Percentiles rank a stretch among this genome's conserved stretches.
phyloP scores from a whole-genome alignment of 176 grass and related monocot genomes.

The Ensete ventricosum region DNA sequence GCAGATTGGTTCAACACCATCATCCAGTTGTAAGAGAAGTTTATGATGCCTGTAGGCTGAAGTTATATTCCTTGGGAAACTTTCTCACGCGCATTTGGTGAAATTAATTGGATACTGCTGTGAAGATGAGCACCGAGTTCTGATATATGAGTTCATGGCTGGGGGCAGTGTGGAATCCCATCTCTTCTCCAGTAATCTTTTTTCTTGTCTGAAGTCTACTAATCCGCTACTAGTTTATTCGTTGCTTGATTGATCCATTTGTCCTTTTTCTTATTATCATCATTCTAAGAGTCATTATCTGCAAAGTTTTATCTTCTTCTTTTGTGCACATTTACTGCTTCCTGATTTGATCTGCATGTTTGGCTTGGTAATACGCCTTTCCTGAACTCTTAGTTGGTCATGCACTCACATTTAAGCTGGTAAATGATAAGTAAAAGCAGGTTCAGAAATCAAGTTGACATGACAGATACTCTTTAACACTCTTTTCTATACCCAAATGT shows the following conservation, averaged over 20 bases:
- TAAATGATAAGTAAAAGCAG: too few species aligned
- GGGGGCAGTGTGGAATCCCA: conserved; percentile 6
- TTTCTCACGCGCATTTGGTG: conserved; percentile 18
- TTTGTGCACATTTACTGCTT: too few species aligned
- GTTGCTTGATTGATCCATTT: neutral
- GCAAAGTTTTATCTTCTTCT: too few species aligned
- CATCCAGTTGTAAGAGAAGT: neutral
- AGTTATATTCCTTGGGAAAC: conserved; percentile 17
- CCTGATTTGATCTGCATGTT: too few species aligned
- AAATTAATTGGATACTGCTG: conserved; percentile 21
- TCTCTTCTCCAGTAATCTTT: conserved; percentile 9
- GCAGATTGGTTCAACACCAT: neutral
- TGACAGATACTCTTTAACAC: too few species aligned
- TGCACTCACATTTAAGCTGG: too few species aligned
- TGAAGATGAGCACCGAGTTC: conserved; percentile 16
- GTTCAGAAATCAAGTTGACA: too few species aligned
- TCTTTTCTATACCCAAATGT: too few species aligned
- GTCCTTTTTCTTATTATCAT: neutral
- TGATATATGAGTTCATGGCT: conserved; percentile 15
- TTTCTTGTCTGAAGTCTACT: neutral
- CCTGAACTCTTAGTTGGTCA: too few species aligned
- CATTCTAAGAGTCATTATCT: neutral
- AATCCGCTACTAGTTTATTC: neutral
- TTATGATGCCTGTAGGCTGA: conserved; percentile 5
- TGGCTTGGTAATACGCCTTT: too few species aligned